These are phyloP conservation scores for Fusarium compactum DNA, from an alignment of 2,329 filamentous ascomycete species.

Conservation along the genomic window DNA sequence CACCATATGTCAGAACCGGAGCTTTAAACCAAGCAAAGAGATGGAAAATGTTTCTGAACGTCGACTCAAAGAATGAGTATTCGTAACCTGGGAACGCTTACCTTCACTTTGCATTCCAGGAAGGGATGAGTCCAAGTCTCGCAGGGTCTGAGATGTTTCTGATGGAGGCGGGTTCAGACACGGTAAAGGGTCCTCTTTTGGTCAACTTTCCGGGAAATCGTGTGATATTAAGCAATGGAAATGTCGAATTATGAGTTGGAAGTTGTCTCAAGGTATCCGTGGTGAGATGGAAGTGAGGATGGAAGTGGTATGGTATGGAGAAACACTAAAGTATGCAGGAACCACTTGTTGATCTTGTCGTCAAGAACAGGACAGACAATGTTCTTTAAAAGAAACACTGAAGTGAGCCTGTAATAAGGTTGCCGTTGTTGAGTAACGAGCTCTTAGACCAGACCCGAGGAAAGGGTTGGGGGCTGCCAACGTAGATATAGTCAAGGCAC, in stretches of 20 bases:
- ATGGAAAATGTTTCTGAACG: slow-evolving; percentile 11
- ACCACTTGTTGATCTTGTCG: slow-evolving; percentile 20
- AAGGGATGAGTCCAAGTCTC: slow-evolving; percentile 33
- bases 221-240: slow-evolving; percentile 1
- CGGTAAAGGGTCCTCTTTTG: slow-evolving; percentile 19
- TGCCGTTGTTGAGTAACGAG: slow-evolving; percentile 38
- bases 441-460: slow-evolving; percentile 36
- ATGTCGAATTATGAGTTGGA: neutral
- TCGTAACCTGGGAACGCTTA: slow-evolving; percentile 39
- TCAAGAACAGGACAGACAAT: slow-evolving; percentile 19
- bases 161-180: slow-evolving; percentile 21
- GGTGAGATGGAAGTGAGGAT: slow-evolving; percentile 3
- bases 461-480: slow-evolving; percentile 43
- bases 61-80: slow-evolving; percentile 21
- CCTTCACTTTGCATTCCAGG: slow-evolving; percentile 48
- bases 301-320: neutral
- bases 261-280: slow-evolving; percentile 11
- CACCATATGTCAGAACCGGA: slow-evolving; percentile 36
- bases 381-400: slow-evolving; percentile 25
- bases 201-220: slow-evolving; percentile 16
- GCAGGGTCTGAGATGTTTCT: slow-evolving; percentile 40
- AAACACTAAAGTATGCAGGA: slow-evolving; percentile 16
- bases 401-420: slow-evolving; percentile 12
- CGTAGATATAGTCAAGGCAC: slow-evolving; percentile 49
- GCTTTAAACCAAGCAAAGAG: slow-evolving; percentile 16